Base-by-base conservation (phyloP, 73 alveolate species). In the Tetrahymena thermophila region DNA sequence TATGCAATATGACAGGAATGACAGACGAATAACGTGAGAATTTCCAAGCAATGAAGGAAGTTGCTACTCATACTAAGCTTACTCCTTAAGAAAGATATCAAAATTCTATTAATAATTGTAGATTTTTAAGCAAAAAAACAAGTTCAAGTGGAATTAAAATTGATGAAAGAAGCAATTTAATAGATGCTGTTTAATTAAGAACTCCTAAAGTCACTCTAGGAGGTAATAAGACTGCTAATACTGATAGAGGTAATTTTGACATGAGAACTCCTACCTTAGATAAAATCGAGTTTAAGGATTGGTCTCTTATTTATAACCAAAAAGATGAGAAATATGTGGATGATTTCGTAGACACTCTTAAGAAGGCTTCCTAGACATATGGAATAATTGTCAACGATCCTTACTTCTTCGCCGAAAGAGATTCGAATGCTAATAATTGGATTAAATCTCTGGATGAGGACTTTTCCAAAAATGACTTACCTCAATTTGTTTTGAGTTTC, bases 1-100 rank as follows among this genome's bases (percentile, higher is more conserved):
- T 98, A 28, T 98, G 99, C 85, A 93, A 94, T 35, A 96, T 98
- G 97, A 98, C 99, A 13, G 99, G 99, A 19, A 94, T 98, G 84
- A 97, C 99, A 0, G 99, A 98, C 83, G 98, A 98, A 4, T 94
- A 98, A 98, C 97, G 98, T 96, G 96, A 94, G 37, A 98, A 98
- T 94, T 96, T 96, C 94, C 96, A 97, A 58, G 94, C 97, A 34
- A 98, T 98, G 99, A 98, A 97, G 85, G 98, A 96, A 25, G 96
- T 98, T 43, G 98, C 98, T 37, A 94, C 35, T 10, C 94, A 95
- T 44, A 97, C 99, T 34, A 95, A 97, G 57, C 93, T 95, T 31
- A 96, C 97, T 40, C 98, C 98, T 7, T 85, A 96, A 56, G 96
- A 97, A n/a, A 98, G 98, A 95, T 95, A 96, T 95, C 40, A 94